Evolutionary conservation across 345 rosid species (phyloP), one percentile per base, ranked within the genome.

Genomic region (Linum usitatissimum): DNA sequence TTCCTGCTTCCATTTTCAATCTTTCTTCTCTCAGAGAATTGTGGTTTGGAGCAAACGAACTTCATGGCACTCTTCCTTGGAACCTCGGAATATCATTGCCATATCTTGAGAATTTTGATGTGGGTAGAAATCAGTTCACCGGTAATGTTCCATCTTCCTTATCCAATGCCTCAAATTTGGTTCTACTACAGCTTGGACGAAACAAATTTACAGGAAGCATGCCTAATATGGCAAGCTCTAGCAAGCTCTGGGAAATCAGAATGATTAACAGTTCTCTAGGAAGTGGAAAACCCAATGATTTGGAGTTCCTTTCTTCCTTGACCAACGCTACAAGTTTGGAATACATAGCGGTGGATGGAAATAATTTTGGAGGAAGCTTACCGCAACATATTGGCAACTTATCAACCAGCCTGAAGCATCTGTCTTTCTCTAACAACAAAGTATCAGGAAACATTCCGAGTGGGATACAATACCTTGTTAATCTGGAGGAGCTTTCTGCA

Each of bases 1-100:
- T 75, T 5, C 75, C 71, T 55, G 3, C 48, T 2, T 49, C 71
- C 1, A 6, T 67, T 7, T 75, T 42, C 59, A 75, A 75, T 74
- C 18, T 70, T 2, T 59, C 75, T 3, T 63, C 55, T 9, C 8
- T 70, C 1, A 9, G 0, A 13, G 0, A 0, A 1, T 5, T 64
- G 1, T 17, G 28, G 0, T 2, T 63, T 15, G 63, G 28, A 20
- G 28, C 0, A 0, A 75, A 74, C 28, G 8, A 36, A 8, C 8
- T 70, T 1, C 17, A n/a, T 0, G 78, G 75, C 1, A 17, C 4
- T 19, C 59, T 75, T 10, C 72, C 66, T 0, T 4, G 21, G 0
- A 18, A 70, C 18, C 0, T 70, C 2, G 71, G 64, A 6, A 18
- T 54, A 18, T 38, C 56, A 10, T 55, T 70, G 61, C 71, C 74